These are phyloP conservation scores for Chytriomyces hyalinus DNA, from an alignment of 192 early-diverging fungal species.

Conservation along the genomic window DNA sequence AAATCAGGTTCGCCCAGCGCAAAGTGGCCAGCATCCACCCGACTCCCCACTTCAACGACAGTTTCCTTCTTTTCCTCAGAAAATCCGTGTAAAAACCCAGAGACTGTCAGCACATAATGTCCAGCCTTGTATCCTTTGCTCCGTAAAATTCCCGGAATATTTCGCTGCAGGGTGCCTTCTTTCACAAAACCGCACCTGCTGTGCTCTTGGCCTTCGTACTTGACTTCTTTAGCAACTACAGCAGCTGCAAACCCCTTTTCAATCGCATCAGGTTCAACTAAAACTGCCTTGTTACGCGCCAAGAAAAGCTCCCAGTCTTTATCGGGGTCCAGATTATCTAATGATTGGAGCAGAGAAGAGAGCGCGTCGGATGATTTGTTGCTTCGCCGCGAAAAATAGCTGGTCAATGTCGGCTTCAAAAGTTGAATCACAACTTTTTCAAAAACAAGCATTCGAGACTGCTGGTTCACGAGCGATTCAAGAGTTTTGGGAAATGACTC, in stretches of 20 bases:
- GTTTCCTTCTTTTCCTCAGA: slow-evolving; percentile 39
- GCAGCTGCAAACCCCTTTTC: slow-evolving; percentile 18
- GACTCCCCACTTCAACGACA: slow-evolving; percentile 38
- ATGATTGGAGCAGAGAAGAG: not conserved
- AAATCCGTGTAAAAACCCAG: slow-evolving; percentile 52
- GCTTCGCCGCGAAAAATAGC: slow-evolving; percentile 48
- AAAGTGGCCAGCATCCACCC: slow-evolving; percentile 26
- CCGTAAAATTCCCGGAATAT: slow-evolving; percentile 39
- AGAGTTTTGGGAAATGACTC: slow-evolving; percentile 50
- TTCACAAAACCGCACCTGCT: slow-evolving; percentile 42
- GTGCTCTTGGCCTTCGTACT: slow-evolving; percentile 42
- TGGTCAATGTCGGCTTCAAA: slow-evolving; percentile 44
- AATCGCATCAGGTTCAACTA: slow-evolving; percentile 26
- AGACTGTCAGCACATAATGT: slow-evolving; percentile 48
- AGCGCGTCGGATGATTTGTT: slow-evolving; percentile 18
- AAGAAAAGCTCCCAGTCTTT: slow-evolving; percentile 52
- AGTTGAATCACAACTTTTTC: slow-evolving; percentile 54
- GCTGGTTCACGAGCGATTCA: slow-evolving; percentile 41
- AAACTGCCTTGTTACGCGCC: slow-evolving; percentile 10
- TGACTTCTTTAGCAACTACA: slow-evolving; percentile 20
- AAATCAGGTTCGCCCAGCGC: slow-evolving; percentile 41
- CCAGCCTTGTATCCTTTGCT: slow-evolving; percentile 43
- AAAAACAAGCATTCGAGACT: slow-evolving; percentile 51
- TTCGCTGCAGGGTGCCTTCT: slow-evolving; percentile 32
- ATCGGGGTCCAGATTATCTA: slow-evolving; percentile 46